phyloP scores from a whole-genome alignment of 306 rosid genomes.

The Prunus kanzakura region DNA sequence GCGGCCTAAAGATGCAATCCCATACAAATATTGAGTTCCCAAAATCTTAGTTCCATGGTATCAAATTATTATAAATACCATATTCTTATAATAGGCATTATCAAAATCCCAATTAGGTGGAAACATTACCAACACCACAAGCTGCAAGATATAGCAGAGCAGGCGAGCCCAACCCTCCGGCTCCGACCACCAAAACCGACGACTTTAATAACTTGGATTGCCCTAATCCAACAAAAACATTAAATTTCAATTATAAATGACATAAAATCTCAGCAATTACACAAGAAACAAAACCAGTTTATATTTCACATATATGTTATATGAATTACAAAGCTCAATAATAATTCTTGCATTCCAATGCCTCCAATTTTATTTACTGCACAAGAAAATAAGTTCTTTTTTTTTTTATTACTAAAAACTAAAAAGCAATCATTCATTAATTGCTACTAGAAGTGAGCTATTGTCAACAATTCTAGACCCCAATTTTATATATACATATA shows the following conservation, averaged over 20 bases:
- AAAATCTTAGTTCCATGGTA: not conserved
- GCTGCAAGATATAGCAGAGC: constrained; percentile 90
- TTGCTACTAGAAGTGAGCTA: not conserved
- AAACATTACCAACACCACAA: constrained; percentile 74
- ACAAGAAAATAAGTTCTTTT: not conserved
- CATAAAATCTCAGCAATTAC: not conserved
- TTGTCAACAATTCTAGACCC: not conserved
- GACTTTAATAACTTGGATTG: constrained; percentile 76
- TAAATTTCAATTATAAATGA: not conserved
- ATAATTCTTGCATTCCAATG: not conserved
- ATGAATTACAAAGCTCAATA: not conserved
- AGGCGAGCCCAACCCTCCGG: constrained; percentile 95
- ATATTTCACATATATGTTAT: not conserved
- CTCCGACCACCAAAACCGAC: constrained; percentile 86
- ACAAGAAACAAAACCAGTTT: not conserved
- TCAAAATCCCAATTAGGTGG: not conserved
- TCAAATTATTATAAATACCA: not conserved
- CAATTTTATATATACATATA: not conserved
- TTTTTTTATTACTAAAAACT: not conserved
- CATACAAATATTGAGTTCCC: constrained; percentile 25
- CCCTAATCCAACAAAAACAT: constrained; percentile 31
- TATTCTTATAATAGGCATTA: not conserved
- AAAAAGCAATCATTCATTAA: not conserved
- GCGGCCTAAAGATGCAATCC: constrained; percentile 44
- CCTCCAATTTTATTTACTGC: not conserved